Percentiles rank a stretch among this genome's conserved stretches.
These are phyloP conservation scores for Pseudogymnoascus sp. DNA, from an alignment of 2,329 filamentous ascomycete species.

Conservation along the genomic window DNA sequence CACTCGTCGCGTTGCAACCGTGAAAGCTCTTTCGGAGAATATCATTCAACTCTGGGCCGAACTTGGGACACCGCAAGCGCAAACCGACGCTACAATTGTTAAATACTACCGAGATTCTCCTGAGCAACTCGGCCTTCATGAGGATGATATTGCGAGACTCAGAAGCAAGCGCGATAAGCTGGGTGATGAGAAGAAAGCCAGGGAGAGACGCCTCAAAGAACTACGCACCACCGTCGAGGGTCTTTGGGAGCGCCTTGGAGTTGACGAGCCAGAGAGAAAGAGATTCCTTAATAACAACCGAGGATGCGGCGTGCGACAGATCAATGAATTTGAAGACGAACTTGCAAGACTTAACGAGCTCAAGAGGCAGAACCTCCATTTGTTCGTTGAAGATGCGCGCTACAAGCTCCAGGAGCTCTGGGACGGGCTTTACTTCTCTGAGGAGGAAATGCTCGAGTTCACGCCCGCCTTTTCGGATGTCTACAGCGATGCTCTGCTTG, in stretches of 20 bases:
- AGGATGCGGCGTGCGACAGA: slow-evolving; percentile 81
- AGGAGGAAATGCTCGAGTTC: slow-evolving; percentile 98
- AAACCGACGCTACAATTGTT: slow-evolving; percentile 81
- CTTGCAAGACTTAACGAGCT: slow-evolving; percentile 78
- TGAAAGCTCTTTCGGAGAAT: slow-evolving; percentile 69
- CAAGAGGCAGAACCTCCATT: slow-evolving; percentile 87
- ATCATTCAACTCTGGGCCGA: slow-evolving; percentile 96
- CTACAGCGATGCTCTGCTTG: slow-evolving; percentile 89
- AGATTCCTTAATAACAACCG: slow-evolving; percentile 80
- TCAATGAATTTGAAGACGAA: slow-evolving; percentile 95
- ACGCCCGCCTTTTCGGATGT: slow-evolving; percentile 95
- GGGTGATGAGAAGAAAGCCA: slow-evolving; percentile 76
- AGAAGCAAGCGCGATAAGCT: slow-evolving; percentile 72
- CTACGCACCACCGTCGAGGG: slow-evolving; percentile 71
- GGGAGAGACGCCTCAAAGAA: slow-evolving; percentile 69
- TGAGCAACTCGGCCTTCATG: slow-evolving; percentile 87
- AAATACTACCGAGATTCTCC: slow-evolving; percentile 84
- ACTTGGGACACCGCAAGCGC: slow-evolving; percentile 85
- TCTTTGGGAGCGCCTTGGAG: slow-evolving; percentile 80
- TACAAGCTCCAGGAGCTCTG: slow-evolving; percentile 89
- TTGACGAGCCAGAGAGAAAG: slow-evolving; percentile 77
- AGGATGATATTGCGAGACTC: slow-evolving; percentile 72
- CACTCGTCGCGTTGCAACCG: slow-evolving; percentile 68
- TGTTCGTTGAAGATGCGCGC: slow-evolving; percentile 92
- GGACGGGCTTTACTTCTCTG: slow-evolving; percentile 89